A percentile compares a stretch with the other conserved stretches of the same genome.
phyloP scores from a whole-genome alignment of 306 rosid species.

The Cucurbita pepo region DNA sequence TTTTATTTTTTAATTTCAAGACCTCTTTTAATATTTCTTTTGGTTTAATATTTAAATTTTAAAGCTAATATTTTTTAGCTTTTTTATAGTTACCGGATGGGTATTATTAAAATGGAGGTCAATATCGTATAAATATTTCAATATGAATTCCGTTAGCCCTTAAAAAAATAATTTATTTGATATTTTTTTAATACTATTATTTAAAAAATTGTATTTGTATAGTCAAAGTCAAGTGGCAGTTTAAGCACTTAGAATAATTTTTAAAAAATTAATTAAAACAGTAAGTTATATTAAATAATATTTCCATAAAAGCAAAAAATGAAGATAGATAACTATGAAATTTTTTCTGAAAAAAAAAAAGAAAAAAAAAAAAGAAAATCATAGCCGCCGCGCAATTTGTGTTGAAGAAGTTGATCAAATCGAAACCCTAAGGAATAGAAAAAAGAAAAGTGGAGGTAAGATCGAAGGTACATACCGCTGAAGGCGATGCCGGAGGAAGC shows the following conservation, averaged over 20 bases:
- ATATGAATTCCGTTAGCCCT: not conserved
- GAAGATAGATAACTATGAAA: too few species aligned
- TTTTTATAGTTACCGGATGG: not conserved
- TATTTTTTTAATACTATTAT: not conserved
- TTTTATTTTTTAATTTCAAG: too few species aligned
- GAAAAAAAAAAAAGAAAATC: not conserved
- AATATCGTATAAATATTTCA: not conserved
- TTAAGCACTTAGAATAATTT: too few species aligned
- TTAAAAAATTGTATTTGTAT: not conserved
- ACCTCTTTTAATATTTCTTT: not conserved
- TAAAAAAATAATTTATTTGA: not conserved
- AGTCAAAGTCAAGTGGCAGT: not conserved
- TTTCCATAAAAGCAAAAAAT: not conserved
- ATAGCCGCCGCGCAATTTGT: not conserved
- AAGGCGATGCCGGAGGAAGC: constrained; percentile 14
- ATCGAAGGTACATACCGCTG: not conserved
- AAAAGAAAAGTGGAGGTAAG: not conserved
- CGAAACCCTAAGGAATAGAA: not conserved
- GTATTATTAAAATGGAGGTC: not conserved
- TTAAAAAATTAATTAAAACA: not conserved
- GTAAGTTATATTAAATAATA: not conserved
- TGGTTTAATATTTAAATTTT: not conserved
- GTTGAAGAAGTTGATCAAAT: not conserved
- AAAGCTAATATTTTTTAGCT: not conserved
- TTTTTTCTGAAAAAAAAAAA: not conserved